phyloP scores from a whole-genome alignment of 2,329 filamentous ascomycete genomes.

The Didymella pomorum region DNA sequence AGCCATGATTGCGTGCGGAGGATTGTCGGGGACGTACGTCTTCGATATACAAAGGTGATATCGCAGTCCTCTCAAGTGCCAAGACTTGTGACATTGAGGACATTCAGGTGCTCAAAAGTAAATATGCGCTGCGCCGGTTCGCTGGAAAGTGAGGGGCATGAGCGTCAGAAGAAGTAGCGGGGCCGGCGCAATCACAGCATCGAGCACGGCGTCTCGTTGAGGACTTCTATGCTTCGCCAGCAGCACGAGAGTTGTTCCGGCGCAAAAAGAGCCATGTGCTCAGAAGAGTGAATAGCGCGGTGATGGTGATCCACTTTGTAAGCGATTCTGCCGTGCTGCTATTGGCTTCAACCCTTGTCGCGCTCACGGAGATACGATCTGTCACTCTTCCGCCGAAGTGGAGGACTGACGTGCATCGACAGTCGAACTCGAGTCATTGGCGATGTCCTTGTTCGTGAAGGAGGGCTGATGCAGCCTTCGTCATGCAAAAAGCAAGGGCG shows the following conservation, averaged over 20 bases:
- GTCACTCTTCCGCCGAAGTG: constrained; percentile 13
- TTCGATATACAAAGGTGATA: constrained; percentile 18
- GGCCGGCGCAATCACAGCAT: constrained; percentile 17
- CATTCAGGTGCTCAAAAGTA: constrained; percentile 21
- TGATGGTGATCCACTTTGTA: constrained; percentile 23
- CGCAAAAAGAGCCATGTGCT: constrained; percentile 22
- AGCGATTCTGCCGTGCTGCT: constrained; percentile 24
- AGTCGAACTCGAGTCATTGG: background rate
- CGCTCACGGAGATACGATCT: constrained; percentile 9
- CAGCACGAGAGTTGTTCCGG: constrained; percentile 17
- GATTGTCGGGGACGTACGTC: constrained; percentile 22
- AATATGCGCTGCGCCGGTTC: constrained; percentile 19
- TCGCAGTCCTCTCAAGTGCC: constrained; percentile 22
- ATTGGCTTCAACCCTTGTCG: constrained; percentile 24
- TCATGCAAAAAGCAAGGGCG: background rate
- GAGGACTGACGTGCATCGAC: constrained; percentile 6
- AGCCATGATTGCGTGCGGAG: constrained; percentile 33
- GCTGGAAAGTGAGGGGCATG: constrained; percentile 16
- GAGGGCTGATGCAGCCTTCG: background rate
- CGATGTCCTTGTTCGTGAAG: background rate
- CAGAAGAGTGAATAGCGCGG: constrained; percentile 25
- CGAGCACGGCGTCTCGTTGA: constrained; percentile 11
- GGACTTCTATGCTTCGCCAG: constrained; percentile 5
- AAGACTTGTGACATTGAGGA: constrained; percentile 23
- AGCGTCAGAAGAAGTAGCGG: constrained; percentile 5